Percentiles rank a stretch among this genome's conserved stretches.
Evolutionary conservation across 352 stramenopile genomes (phyloP).

Genomic region (Pythium folliculosum): DNA sequence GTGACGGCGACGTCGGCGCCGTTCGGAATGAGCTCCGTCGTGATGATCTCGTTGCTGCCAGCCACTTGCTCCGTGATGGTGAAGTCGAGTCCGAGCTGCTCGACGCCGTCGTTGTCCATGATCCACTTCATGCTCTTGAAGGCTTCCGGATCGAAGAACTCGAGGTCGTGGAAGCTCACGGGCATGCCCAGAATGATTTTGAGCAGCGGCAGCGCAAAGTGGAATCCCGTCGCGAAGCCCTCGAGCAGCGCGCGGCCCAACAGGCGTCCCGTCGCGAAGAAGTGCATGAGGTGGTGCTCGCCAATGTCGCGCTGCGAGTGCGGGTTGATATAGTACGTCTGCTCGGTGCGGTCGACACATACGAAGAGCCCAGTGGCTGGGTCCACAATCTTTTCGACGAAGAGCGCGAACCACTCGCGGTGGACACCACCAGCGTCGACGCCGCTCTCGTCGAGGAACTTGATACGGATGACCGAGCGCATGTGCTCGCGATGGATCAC

Average conservation of each 20-base stretch:
- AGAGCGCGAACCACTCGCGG: conserved; percentile 68
- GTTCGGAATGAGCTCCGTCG: conserved; percentile 44
- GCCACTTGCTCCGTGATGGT: conserved; percentile 43
- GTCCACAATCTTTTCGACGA: conserved; percentile 39
- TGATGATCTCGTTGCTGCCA: conserved; percentile 38
- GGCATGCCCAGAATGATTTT: conserved; percentile 93
- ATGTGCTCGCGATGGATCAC: conserved; percentile 31
- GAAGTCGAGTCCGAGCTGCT: conserved; percentile 53
- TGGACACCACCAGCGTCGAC: conserved; percentile 66
- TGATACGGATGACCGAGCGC: conserved; percentile 47
- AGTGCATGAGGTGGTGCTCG: conserved; percentile 38
- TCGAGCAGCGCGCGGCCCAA: conserved; percentile 50
- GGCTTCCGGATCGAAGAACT: conserved; percentile 44
- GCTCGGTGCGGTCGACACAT: conserved; percentile 36
- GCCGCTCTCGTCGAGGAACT: conserved; percentile 62
- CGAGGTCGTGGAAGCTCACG: conserved; percentile 88
- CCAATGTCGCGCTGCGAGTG: conserved; percentile 29
- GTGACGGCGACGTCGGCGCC: conserved; percentile 82
- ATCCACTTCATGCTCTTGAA: conserved; percentile 40
- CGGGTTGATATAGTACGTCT: conserved; percentile 41
- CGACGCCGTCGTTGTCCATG: conserved; percentile 28
- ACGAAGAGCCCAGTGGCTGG: conserved; percentile 31
- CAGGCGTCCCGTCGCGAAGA: conserved; percentile 31
- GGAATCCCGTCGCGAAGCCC: conserved; percentile 82
- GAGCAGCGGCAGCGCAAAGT: conserved; percentile 92